Base-by-base conservation (phyloP, 768 basidiomycete genomes). In the Kwoniella sp. region DNA sequence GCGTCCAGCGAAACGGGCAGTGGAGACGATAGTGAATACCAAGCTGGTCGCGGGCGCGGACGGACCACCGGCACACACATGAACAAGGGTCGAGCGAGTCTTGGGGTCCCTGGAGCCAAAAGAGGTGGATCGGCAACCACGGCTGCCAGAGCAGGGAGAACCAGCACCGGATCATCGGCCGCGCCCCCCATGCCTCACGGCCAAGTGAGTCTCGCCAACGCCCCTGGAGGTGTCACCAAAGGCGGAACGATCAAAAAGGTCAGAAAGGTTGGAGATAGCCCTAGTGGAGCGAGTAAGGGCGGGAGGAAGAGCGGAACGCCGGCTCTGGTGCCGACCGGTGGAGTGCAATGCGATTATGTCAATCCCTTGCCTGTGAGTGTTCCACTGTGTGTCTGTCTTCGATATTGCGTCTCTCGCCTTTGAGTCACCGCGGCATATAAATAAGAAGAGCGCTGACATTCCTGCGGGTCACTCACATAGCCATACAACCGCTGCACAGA, bases 401-500 rank as follows among this genome's bases (percentile, higher is more conserved):
- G n/a, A 5, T 45, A 20, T 23, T 7, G 11, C 11, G 37, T 54
- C 23, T 55, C 29, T 50, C 30, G 31, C n/a, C 31, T 4, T 11
- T 8, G 9, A 4, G 31, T n/a, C 4, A 15, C 29, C 30, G 8
- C 34, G 28, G 13, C 5, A 56, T 31, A 51, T n/a, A 41, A 23
- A 23, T 54, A 20, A 7, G 48, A 22, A 23, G 22, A 22, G 48
- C 4, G 38, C 58, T 59, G 61, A 69, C 55, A n/a, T 13, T 7
- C 7, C 13, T 13, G 34, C 34, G 34, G 13, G 5, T 13, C 7
- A 13, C 13, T 37, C 26, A 8, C 28, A 12, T 53, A 76, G 73
- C 76, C 76, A 31, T 77, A 72, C 67, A 75, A 75, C 52, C 70
- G 74, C 26, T 77, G 76, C 59, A 66, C 69, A 30, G 76, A 77